phyloP scores from a whole-genome alignment of 805 yeast genomes.

The Candida easanensis region DNA sequence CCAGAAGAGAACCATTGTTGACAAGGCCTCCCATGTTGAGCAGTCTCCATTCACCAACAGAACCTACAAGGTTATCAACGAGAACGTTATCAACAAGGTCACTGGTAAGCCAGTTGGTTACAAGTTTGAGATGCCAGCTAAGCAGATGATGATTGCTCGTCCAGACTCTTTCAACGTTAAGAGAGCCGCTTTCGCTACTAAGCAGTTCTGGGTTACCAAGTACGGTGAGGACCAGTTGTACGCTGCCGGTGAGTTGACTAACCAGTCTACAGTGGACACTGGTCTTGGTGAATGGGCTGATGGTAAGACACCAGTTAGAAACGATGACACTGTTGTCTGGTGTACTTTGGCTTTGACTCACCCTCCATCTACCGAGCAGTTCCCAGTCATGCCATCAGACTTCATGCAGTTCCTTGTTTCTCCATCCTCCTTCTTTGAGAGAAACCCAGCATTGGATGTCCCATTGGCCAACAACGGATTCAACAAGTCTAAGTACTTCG shows the following conservation, averaged over 20 bases:
- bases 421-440: slow-evolving; percentile 74
- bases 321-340: slow-evolving; percentile 77
- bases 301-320: slow-evolving; percentile 64
- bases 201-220: slow-evolving; percentile 81
- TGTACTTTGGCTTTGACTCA: slow-evolving; percentile 80
- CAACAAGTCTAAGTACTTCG: slow-evolving; percentile 45
- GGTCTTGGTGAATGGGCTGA: slow-evolving; percentile 74
- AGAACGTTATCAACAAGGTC: slow-evolving; percentile 64
- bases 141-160: slow-evolving; percentile 71
- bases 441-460: slow-evolving; percentile 74
- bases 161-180: slow-evolving; percentile 59
- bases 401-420: slow-evolving; percentile 62
- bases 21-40: slow-evolving; percentile 68
- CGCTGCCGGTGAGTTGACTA: slow-evolving; percentile 86
- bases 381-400: slow-evolving; percentile 90
- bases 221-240: slow-evolving; percentile 67
- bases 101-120: slow-evolving; percentile 74
- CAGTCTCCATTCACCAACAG: slow-evolving; percentile 76
- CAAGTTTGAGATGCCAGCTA: slow-evolving; percentile 70
- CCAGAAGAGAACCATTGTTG: slow-evolving; percentile 60
- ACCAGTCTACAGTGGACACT: slow-evolving; percentile 68
- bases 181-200: slow-evolving; percentile 74
- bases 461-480: slow-evolving; percentile 68
- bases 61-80: slow-evolving; percentile 73
- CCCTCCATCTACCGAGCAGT: slow-evolving; percentile 79